phyloP scores from a whole-genome alignment of 495 filamentous ascomycete species.

The Penicillium cinerascens region DNA sequence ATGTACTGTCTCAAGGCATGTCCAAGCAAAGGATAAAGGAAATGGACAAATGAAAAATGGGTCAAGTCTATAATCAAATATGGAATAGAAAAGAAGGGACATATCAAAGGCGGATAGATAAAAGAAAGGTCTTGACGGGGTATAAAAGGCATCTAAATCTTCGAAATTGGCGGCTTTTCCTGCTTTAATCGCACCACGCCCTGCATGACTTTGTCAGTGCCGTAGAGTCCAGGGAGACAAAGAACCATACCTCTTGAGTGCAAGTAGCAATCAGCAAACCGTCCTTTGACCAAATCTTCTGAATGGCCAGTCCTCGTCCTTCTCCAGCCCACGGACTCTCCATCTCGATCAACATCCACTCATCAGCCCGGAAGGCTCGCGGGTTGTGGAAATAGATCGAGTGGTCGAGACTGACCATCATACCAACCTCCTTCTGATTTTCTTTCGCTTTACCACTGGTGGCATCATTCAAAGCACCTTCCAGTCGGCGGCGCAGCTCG shows the following conservation, averaged over 20 bases:
- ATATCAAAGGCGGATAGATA: background rate
- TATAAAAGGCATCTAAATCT: constrained; percentile 32
- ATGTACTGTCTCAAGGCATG: background rate
- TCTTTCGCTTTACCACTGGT: constrained; percentile 14
- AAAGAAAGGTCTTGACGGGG: constrained; percentile 1
- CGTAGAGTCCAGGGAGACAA: background rate
- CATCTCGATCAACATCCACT: constrained; percentile 94
- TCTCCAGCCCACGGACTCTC: constrained; percentile 92
- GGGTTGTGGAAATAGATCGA: constrained; percentile 94
- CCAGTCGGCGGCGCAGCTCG: constrained; percentile 36
- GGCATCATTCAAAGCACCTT: constrained; percentile 32
- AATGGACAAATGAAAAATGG: background rate
- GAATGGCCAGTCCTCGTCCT: constrained; percentile 79
- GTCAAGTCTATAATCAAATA: constrained; percentile 13
- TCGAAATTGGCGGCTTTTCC: constrained; percentile 37
- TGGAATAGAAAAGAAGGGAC: constrained; percentile 2
- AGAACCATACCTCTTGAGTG: constrained; percentile 41
- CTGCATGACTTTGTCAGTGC: constrained; percentile 14
- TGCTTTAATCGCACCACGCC: constrained; percentile 47
- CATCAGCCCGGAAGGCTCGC: constrained; percentile 72
- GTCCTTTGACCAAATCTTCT: constrained; percentile 82
- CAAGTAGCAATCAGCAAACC: constrained; percentile 72
- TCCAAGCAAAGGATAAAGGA: background rate
- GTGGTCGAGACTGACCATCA: constrained; percentile 96
- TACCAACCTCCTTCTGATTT: constrained; percentile 59